Conservation (phyloP, 2,329 filamentous ascomycete genomes). For the Aspergillus luchuensis region DNA sequence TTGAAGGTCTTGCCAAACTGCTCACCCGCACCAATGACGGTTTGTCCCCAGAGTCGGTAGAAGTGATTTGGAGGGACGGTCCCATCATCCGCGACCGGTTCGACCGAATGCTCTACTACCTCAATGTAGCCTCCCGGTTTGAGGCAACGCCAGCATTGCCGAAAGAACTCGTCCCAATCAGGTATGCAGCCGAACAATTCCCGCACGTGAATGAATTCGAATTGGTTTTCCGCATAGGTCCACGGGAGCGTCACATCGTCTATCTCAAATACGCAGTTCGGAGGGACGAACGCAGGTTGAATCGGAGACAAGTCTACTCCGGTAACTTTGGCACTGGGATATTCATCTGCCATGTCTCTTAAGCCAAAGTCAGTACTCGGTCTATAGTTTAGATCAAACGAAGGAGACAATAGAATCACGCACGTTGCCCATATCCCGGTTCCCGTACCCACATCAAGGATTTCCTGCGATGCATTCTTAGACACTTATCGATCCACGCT, state of each 20-base stretch:
- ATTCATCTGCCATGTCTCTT: conserved; percentile 38
- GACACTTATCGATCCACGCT: background rate
- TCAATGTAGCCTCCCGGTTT: conserved; percentile 43
- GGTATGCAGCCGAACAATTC: conserved; percentile 49
- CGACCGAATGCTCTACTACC: conserved; percentile 41
- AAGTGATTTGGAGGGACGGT: conserved; percentile 21
- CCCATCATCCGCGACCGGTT: conserved; percentile 24
- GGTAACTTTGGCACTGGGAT: conserved; percentile 46
- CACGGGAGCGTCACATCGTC: conserved; percentile 44
- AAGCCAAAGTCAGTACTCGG: background rate
- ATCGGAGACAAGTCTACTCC: conserved; percentile 55
- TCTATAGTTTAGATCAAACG: background rate
- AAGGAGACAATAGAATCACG: background rate
- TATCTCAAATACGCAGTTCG: conserved; percentile 52
- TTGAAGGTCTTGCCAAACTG: conserved; percentile 34
- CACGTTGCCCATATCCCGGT: conserved; percentile 29
- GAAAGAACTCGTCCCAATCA: conserved; percentile 49
- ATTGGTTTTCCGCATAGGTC: conserved; percentile 40
- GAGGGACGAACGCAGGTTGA: conserved; percentile 50
- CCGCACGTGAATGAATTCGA: conserved; percentile 52
- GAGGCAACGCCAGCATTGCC: conserved; percentile 22
- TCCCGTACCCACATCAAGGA: conserved; percentile 30
- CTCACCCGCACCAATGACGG: conserved; percentile 20
- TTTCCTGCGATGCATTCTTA: conserved; percentile 13
- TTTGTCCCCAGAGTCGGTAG: conserved; percentile 22